Conservation (phyloP, 305 asterid genomes). For the Plantago coronopus region DNA sequence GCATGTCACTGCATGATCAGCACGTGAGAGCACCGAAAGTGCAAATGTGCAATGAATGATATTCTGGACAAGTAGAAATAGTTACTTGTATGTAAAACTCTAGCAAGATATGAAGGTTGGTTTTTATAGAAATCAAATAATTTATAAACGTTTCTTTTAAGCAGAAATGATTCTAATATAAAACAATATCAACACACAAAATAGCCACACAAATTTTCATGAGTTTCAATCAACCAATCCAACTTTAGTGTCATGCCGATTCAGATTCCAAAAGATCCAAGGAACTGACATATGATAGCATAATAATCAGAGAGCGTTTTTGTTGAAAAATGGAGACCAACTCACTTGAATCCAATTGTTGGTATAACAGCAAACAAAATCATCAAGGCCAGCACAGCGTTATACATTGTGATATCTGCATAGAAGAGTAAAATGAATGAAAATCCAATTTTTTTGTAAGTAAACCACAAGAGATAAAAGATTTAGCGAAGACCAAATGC, state of each 20-base stretch:
- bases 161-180: neutral
- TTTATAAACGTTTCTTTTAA: neutral
- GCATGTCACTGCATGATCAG: constrained; percentile 22
- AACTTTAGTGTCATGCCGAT: constrained; percentile 5
- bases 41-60: constrained; percentile 6
- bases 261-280: constrained; percentile 2
- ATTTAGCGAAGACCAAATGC: no score
- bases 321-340: constrained; percentile 21
- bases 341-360: constrained; percentile 79
- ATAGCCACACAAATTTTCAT: neutral
- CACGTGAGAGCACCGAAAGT: constrained; percentile 16
- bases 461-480: neutral
- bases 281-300: neutral
- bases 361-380: constrained; percentile 75
- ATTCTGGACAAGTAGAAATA: constrained; percentile 9
- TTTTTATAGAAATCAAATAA: neutral
- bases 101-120: constrained; percentile 24
- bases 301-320: neutral
- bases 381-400: constrained; percentile 57
- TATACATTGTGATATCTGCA: constrained; percentile 60
- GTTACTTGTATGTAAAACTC: constrained; percentile 14
- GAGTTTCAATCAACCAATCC: neutral
- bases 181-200: neutral
- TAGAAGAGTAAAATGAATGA: constrained; percentile 21
- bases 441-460: no score